These are phyloP conservation scores for Calonectria fujianensis DNA, from an alignment of 2,329 filamentous ascomycete species.

Conservation along the genomic window DNA sequence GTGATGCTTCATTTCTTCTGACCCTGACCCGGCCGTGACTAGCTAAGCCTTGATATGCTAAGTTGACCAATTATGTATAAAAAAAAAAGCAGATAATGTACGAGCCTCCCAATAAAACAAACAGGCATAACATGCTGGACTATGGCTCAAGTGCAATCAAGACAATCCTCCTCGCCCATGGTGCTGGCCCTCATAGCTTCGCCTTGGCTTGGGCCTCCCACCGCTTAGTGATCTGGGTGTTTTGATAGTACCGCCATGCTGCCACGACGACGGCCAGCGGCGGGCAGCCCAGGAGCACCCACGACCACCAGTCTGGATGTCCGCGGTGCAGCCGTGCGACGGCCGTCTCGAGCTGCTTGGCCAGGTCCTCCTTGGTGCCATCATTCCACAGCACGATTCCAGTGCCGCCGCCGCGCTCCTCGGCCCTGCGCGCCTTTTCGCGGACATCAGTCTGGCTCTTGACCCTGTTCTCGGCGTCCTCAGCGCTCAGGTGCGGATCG, in stretches of 20 bases:
- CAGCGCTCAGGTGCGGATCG: constrained; percentile 85
- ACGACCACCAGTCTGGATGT: constrained; percentile 91
- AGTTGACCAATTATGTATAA: not conserved
- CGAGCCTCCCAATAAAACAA: not conserved
- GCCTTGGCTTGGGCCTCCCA: constrained; percentile 77
- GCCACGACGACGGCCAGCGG: constrained; percentile 83
- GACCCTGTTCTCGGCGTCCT: constrained; percentile 92
- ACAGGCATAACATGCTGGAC: not conserved
- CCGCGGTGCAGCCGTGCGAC: constrained; percentile 76
- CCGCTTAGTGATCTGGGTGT: constrained; percentile 79
- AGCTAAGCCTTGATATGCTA: not conserved
- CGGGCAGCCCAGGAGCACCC: constrained; percentile 80
- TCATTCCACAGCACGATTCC: constrained; percentile 96
- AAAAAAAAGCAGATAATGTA: not conserved
- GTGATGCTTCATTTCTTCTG: not conserved
- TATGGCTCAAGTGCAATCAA: not conserved
- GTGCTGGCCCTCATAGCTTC: constrained; percentile 44
- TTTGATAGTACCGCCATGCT: constrained; percentile 83
- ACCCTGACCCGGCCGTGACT: not conserved
- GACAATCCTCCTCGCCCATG: not conserved
- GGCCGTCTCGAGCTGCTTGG: constrained; percentile 78
- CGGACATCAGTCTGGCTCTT: constrained; percentile 89
- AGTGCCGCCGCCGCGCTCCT: constrained; percentile 76
- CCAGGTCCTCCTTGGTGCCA: constrained; percentile 81
- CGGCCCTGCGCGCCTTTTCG: constrained; percentile 86